Base-by-base conservation (phyloP, 2,329 filamentous ascomycete species). In the Fusarium siculi region DNA sequence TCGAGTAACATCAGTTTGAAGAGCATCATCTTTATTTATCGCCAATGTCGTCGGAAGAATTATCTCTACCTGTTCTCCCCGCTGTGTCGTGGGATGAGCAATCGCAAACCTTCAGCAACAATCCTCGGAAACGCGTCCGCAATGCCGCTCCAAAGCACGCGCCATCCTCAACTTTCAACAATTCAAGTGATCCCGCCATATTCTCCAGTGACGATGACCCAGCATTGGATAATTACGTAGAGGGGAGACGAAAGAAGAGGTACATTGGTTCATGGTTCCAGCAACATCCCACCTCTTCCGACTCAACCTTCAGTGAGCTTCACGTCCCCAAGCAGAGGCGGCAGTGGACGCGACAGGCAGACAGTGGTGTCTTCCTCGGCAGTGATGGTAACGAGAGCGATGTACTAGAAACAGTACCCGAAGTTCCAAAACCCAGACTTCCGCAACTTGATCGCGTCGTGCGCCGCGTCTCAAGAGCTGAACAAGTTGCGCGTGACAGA, bases 141-240 rank as follows among this genome's bases (percentile, higher is more conserved):
- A 75, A 77, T 37, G 73, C 78, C 23, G 74, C 64, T 25, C 66
- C 76, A 34, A 77, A 76, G 30, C 76, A 79, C 65, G 77, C 79
- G 61, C 74, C 78, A 42, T 71, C 80, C 9, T 68, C 77, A 5
- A 77, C 83, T 42, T 82, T 87, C 78, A 90, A 90, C 78, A 90
- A 90, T 78, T 93, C 91, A 25, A 93, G 92, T 77, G 92, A 94
- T 76, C 91, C 91, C 7, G 87, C 90, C 54, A 80, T 93, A 32
- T 94, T 94, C 80, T 93, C 91, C 8, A 92, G 90, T 79, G 92
- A 94, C 66, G 91, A 93, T 76, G 91, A 93, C 64, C 90, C 90
- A 6, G 87, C 88, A 4, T 80, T 91, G 53, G 90, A 93, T 68
- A 91, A 92, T 75, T 93, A 93, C 76, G 82, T 85, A 30, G 83